phyloP scores from a whole-genome alignment of 2,329 filamentous ascomycete genomes.

The Fusarium duplospermum region DNA sequence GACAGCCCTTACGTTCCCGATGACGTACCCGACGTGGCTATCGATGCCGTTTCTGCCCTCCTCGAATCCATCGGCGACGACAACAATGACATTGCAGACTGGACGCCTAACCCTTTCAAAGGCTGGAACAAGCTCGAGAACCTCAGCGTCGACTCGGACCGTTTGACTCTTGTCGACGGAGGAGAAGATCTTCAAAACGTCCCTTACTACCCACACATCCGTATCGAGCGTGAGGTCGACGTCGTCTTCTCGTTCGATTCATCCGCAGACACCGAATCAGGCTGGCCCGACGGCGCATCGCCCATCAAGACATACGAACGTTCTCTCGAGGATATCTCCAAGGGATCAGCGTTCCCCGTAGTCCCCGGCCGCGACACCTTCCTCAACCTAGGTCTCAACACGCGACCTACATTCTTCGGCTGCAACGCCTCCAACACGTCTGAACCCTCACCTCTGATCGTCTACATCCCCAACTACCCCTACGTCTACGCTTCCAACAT shows the following conservation, averaged over 20 bases:
- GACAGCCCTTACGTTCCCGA: slow-evolving; percentile 63
- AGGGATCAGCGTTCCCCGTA: slow-evolving; percentile 67
- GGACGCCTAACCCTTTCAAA: slow-evolving; percentile 69
- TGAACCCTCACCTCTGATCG: slow-evolving; percentile 73
- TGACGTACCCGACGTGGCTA: slow-evolving; percentile 54
- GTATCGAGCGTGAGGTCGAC: slow-evolving; percentile 64
- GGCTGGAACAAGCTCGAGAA: slow-evolving; percentile 62
- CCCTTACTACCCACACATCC: slow-evolving; percentile 74
- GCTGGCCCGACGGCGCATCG: slow-evolving; percentile 72
- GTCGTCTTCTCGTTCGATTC: slow-evolving; percentile 75
- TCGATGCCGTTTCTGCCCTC: slow-evolving; percentile 61
- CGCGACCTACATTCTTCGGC: slow-evolving; percentile 72
- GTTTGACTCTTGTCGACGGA: slow-evolving; percentile 82
- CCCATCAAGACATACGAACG: slow-evolving; percentile 68
- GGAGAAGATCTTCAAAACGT: slow-evolving; percentile 85
- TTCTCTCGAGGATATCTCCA: slow-evolving; percentile 59
- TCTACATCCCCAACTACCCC: slow-evolving; percentile 85
- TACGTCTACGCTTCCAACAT: slow-evolving; percentile 83
- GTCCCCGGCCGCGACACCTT: slow-evolving; percentile 68
- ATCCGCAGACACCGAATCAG: slow-evolving; percentile 67
- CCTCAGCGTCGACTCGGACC: slow-evolving; percentile 56
- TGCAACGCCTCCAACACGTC: slow-evolving; percentile 69
- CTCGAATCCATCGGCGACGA: slow-evolving; percentile 66
- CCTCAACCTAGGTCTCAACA: slow-evolving; percentile 68
- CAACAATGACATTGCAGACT: slow-evolving; percentile 81